Percentiles rank a stretch among this genome's conserved stretches.
phyloP scores from a whole-genome alignment of 768 basidiomycete genomes.

The Crassisporium funariophilum region DNA sequence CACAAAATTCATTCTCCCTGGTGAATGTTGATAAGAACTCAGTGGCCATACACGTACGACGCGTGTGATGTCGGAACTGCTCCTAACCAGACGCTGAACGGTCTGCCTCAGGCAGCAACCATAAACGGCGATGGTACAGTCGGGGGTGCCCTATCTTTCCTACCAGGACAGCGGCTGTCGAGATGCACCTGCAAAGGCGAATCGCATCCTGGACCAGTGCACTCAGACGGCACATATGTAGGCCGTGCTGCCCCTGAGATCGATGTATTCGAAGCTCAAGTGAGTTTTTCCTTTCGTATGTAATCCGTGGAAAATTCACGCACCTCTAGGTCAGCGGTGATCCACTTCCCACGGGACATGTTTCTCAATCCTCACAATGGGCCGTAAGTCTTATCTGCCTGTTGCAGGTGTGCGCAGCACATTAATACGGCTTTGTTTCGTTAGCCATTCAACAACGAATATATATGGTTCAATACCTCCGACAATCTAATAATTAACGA shows the following conservation, averaged over 20 bases:
- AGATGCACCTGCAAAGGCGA: slow-evolving; percentile 88
- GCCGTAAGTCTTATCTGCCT: slow-evolving; percentile 47
- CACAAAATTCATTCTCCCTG: background rate
- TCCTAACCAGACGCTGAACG: slow-evolving; percentile 78
- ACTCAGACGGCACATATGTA: slow-evolving; percentile 74
- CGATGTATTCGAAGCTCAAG: slow-evolving; percentile 87
- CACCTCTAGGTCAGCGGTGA: slow-evolving; percentile 33
- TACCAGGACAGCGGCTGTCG: slow-evolving; percentile 86
- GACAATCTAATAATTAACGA: slow-evolving; percentile 61
- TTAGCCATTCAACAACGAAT: slow-evolving; percentile 77
- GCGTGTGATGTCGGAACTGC: slow-evolving; percentile 93
- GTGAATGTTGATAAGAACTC: slow-evolving; percentile 1
- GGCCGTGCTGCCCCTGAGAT: slow-evolving; percentile 89
- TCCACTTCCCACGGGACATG: slow-evolving; percentile 46
- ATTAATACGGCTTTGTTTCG: background rate
- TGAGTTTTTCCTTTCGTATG: slow-evolving; percentile 23
- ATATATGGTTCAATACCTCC: slow-evolving; percentile 67
- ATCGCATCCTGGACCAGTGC: slow-evolving; percentile 84
- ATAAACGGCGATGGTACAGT: slow-evolving; percentile 58
- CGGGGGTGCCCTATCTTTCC: slow-evolving; percentile 67
- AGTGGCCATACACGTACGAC: slow-evolving; percentile 87
- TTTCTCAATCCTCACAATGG: slow-evolving; percentile 88
- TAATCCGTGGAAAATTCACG: too few species aligned
- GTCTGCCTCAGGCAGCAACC: slow-evolving; percentile 60
- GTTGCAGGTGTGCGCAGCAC: slow-evolving; percentile 4